Percentiles rank a stretch among this genome's conserved stretches.
Conservation (phyloP, 2,329 filamentous ascomycete genomes). For the Aspergillus japonicus region DNA sequence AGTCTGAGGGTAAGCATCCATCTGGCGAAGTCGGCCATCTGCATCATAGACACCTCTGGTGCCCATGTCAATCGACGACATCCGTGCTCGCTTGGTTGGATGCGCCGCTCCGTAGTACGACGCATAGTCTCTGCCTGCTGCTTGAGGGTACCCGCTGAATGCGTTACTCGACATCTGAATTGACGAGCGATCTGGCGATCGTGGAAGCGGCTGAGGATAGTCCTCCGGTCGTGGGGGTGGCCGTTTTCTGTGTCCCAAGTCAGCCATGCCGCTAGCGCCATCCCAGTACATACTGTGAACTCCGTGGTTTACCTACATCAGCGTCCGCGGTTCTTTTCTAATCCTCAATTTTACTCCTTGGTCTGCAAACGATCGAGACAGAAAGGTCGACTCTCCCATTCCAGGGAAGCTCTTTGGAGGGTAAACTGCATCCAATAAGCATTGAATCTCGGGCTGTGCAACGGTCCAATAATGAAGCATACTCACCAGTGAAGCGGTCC, state of each 20-base stretch:
- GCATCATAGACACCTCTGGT: conserved; percentile 36
- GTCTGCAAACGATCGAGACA: conserved; percentile 80
- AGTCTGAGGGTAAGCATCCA: conserved; percentile 39
- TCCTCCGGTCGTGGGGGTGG: conserved; percentile 39
- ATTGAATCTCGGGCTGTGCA: not conserved
- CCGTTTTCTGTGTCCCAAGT: conserved; percentile 38
- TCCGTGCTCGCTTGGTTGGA: conserved; percentile 41
- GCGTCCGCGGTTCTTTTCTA: conserved; percentile 74
- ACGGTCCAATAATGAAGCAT: not conserved
- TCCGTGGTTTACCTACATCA: conserved; percentile 34
- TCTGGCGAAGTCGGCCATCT: conserved; percentile 38
- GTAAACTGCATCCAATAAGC: conserved; percentile 33
- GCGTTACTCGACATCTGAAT: conserved; percentile 35
- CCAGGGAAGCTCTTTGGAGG: conserved; percentile 70
- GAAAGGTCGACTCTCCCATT: conserved; percentile 75
- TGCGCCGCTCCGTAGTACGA: conserved; percentile 29
- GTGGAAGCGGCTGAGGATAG: conserved; percentile 36
- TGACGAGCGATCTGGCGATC: conserved; percentile 39
- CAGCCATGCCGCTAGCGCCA: conserved; percentile 6
- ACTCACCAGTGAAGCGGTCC: conserved; percentile 65
- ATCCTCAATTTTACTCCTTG: conserved; percentile 81
- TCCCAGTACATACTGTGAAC: not conserved
- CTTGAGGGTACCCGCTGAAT: conserved; percentile 33
- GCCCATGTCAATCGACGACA: conserved; percentile 38
- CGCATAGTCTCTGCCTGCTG: conserved; percentile 34